Base-by-base conservation (phyloP, 495 filamentous ascomycete genomes). In the Tuber borchii region DNA sequence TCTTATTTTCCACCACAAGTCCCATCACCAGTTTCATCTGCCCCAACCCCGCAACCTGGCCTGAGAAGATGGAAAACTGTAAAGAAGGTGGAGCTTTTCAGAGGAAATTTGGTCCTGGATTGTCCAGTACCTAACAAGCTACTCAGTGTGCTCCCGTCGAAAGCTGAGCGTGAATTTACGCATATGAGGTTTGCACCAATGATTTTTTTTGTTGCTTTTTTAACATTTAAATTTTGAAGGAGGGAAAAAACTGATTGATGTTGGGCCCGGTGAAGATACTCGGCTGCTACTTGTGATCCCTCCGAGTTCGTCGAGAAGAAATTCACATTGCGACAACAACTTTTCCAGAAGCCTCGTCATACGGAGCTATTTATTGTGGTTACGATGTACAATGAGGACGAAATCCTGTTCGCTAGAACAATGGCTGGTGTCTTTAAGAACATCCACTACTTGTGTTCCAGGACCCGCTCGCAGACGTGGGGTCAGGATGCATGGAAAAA, bases 311-410 rank as follows among this genome's bases (percentile, higher is more conserved):
- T 90, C 79, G 88, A 89, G 43, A 88, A 95, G 81, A 91, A 93
- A 77, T 99, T 97, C 80, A 98, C 95, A 0, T 87, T 99, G 73
- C 93, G 96, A 48, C 96, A 99, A 85, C 90, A 90, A 84, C 89
- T 99, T 16, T 98, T 98, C 84, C 93, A 93, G 74, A 97, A 97
- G 84, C 91, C 93, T 17, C 87, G 96, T 65, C 91, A 97, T 80
- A 99, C 96, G 0, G 96, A 99, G 86, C 87, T 99, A 0, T 98
- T 99, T 85, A 97, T 99, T 82, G 95, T 93, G 12, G 88, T 99
- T 61, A 99, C 96, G 44, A 99, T 99, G 96, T 99, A 93, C 86
- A 99, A 99, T 81, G 96, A 99, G 83, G 94, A 99, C 83, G 96
- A 98, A 75, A 92, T 97, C 76, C 88, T 98, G 26, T 97, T 99